phyloP scores from a whole-genome alignment of 768 basidiomycete genomes.

The Sarcodon aspratus region DNA sequence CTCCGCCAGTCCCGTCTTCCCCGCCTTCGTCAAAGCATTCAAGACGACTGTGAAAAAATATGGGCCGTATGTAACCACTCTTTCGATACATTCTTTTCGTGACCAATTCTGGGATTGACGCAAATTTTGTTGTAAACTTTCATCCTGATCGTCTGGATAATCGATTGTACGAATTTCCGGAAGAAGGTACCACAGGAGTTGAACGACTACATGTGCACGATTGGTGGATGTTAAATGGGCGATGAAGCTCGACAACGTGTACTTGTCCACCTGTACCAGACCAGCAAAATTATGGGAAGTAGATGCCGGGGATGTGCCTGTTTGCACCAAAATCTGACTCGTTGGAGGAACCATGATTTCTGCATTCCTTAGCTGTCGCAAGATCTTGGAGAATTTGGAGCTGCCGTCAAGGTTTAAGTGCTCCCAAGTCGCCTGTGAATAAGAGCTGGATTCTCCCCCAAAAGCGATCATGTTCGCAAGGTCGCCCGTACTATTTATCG shows the following conservation, averaged over 20 bases:
- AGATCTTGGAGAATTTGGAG: background rate
- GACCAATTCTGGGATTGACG: slow-evolving; percentile 13
- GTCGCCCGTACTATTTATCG: slow-evolving; percentile 4
- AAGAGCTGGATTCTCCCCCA: too few relatives aligned
- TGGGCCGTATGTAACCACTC: slow-evolving; percentile 44
- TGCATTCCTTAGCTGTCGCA: background rate
- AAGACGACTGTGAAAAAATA: slow-evolving; percentile 47
- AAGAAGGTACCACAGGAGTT: slow-evolving; percentile 41
- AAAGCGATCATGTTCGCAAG: background rate
- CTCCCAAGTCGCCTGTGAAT: too few relatives aligned
- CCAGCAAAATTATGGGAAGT: too few relatives aligned
- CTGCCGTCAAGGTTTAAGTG: too few relatives aligned
- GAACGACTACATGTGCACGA: slow-evolving; percentile 28
- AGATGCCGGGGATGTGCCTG: too few relatives aligned
- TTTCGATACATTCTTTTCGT: slow-evolving; percentile 22
- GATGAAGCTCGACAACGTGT: slow-evolving; percentile 43
- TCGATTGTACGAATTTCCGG: slow-evolving; percentile 36
- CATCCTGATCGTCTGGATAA: slow-evolving; percentile 24
- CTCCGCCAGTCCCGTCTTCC: slow-evolving; percentile 43
- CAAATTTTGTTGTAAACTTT: slow-evolving; percentile 9
- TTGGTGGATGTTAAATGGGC: slow-evolving; percentile 38
- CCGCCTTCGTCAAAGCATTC: slow-evolving; percentile 46
- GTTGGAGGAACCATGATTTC: slow-evolving; percentile 1
- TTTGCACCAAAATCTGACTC: too few relatives aligned
- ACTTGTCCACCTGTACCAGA: slow-evolving; percentile 21